Conservation (phyloP, 208 protist genomes). For the Acanthamoeba sp. region DNA sequence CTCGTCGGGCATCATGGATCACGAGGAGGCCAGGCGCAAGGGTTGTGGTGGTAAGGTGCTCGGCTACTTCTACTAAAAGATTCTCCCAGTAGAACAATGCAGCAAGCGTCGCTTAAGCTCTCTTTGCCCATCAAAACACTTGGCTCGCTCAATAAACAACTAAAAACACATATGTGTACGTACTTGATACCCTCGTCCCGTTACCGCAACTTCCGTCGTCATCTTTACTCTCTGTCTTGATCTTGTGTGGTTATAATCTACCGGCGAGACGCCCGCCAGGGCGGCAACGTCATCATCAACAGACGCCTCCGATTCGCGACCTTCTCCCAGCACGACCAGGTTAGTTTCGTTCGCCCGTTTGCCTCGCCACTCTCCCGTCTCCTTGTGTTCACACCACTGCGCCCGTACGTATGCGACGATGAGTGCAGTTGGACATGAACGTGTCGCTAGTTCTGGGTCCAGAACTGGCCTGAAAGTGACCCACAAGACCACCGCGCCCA, state of each 20-base stretch:
- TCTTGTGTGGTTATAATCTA: too few species aligned
- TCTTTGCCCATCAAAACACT: not conserved
- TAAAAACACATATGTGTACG: too few species aligned
- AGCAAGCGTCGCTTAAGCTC: too few species aligned
- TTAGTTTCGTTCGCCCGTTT: not conserved
- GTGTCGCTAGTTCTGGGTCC: conserved; percentile 44
- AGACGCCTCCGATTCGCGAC: conserved; percentile 89
- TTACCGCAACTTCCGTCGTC: too few species aligned
- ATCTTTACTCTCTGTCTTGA: too few species aligned
- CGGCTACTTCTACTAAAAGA: conserved; percentile 99
- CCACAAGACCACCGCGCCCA: conserved; percentile 85
- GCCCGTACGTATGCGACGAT: not conserved
- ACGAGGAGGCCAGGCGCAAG: conserved; percentile 98
- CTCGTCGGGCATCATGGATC: conserved; percentile 99
- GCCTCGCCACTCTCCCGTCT: not conserved
- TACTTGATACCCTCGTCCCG: too few species aligned
- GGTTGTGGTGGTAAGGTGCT: conserved; percentile 99
- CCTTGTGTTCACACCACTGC: not conserved
- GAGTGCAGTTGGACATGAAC: conserved; percentile 53
- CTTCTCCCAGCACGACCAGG: conserved; percentile 97
- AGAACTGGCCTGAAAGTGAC: conserved; percentile 65
- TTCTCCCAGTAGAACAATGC: not conserved
- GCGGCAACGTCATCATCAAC: conserved; percentile 82
- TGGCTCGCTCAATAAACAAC: too few species aligned
- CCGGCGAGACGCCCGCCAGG: conserved; percentile 80